These are phyloP conservation scores for Yamadazyma nakazawae DNA, from an alignment of 805 yeast genomes.

Conservation along the genomic window DNA sequence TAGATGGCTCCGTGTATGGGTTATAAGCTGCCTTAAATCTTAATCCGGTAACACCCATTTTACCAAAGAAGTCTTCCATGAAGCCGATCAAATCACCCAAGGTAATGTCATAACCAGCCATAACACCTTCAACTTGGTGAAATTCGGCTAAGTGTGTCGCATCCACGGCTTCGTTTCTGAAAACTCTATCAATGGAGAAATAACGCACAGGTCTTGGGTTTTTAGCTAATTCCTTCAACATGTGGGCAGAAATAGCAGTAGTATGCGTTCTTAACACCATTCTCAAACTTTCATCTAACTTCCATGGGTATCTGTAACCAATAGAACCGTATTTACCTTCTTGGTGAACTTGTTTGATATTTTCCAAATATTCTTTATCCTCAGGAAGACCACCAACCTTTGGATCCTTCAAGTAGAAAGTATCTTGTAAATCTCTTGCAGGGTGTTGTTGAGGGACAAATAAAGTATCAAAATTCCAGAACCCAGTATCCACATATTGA, in stretches of 20 bases:
- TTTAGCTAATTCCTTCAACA: conserved; percentile 82
- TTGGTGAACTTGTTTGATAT: conserved; percentile 81
- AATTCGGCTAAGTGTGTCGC: conserved; percentile 99
- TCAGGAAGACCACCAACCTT: conserved; percentile 73
- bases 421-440: conserved; percentile 98
- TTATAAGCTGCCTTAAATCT: conserved; percentile 98
- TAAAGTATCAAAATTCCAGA: conserved; percentile 98
- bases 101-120: conserved; percentile 93
- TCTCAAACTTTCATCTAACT: conserved; percentile 81
- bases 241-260: conserved; percentile 86
- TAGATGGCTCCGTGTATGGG: conserved; percentile 98
- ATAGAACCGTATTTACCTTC: conserved; percentile 89
- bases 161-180: conserved; percentile 99
- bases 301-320: conserved; percentile 99
- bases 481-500: conserved; percentile 96
- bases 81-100: conserved; percentile 95
- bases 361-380: conserved; percentile 74
- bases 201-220: conserved; percentile 88
- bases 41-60: conserved; percentile 94
- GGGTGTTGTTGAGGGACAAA: conserved; percentile 99
- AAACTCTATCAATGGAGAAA: conserved; percentile 95
- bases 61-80: conserved; percentile 94
- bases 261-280: conserved; percentile 97
- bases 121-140: conserved; percentile 98
- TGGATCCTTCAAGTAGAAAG: conserved; percentile 96